A percentile compares a stretch with the other conserved stretches of the same genome.
These are phyloP conservation scores for Borealophlyctis nickersoniae DNA, from an alignment of 192 early-diverging fungal species.

Conservation along the genomic window DNA sequence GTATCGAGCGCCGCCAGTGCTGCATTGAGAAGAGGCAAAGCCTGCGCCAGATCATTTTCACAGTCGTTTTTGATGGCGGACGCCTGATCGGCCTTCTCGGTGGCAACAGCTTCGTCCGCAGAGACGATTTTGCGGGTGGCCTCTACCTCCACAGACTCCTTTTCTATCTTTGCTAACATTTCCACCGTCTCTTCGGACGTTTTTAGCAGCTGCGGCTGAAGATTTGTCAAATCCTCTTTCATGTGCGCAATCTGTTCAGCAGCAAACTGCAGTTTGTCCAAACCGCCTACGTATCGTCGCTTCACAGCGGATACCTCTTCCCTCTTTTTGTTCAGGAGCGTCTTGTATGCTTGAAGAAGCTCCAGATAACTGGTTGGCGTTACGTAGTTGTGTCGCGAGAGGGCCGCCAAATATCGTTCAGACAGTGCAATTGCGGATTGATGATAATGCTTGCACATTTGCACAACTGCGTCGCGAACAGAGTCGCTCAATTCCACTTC, in stretches of 20 bases:
- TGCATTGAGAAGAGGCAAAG: constrained; percentile 55
- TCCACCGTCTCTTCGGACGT: constrained; percentile 61
- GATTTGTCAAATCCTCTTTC: constrained; percentile 53
- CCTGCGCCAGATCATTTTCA: constrained; percentile 57
- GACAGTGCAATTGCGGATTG: constrained; percentile 52
- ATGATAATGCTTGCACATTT: constrained; percentile 56
- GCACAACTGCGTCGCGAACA: constrained; percentile 35
- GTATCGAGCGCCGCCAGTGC: constrained; percentile 58
- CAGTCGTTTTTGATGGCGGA: constrained; percentile 58
- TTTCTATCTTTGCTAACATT: constrained; percentile 59
- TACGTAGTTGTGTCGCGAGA: constrained; percentile 59
- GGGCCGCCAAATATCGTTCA: constrained; percentile 41
- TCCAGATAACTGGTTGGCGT: constrained; percentile 62
- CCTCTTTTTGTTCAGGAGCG: constrained; percentile 39
- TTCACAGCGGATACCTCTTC: constrained; percentile 50
- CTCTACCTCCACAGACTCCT: constrained; percentile 60
- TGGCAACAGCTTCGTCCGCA: constrained; percentile 56
- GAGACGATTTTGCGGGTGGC: constrained; percentile 53
- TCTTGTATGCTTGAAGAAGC: constrained; percentile 53
- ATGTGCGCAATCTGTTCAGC: constrained; percentile 57
- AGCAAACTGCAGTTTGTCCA: constrained; percentile 59
- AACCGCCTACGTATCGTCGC: constrained; percentile 50
- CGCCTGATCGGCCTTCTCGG: constrained; percentile 52
- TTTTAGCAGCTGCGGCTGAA: constrained; percentile 57
- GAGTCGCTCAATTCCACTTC: constrained; percentile 45